Evolutionary conservation across 495 filamentous ascomycete genomes (phyloP), one percentile per base, ranked within the genome.

Genomic region (Penicillium ochrochloron): DNA sequence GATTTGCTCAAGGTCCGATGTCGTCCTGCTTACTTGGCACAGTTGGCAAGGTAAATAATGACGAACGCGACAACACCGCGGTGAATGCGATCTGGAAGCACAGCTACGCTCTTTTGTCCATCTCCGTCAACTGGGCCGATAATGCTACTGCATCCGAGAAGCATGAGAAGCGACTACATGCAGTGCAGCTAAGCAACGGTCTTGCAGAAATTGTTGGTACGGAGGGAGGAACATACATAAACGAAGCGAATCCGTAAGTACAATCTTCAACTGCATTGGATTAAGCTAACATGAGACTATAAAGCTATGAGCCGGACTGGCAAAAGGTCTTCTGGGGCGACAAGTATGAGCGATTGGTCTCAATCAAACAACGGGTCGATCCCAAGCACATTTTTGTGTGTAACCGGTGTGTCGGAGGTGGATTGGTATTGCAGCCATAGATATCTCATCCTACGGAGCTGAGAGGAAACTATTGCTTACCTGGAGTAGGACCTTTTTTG

Each of bases 321-420:
- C 35, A 58, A 39, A 58, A 23, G n/a, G 56, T 58, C 21, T 58
- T 58, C 37, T 58, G 56, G 56, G 56, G 56, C 9, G 37, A 58
- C 4, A 58, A 58, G 46, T 58, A 58, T 31, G 56, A 46, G 35
- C 39, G n/a, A 58, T 58, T 58, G 12, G 23, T 31, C 42, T 39
- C 25, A 19, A 58, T 58, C 56, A 58, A 58, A 42, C 23, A 42
- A 17, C 56, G 56, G 37, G 23, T 58, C 15, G 56, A 58, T 58
- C 56, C 56, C 21, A 58, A 6, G 42, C 12, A 46, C 42, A 5
- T 46, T 46, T 21, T 46, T 46, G 42, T 46, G 42, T 46, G 42
- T 8, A 46, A 46, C 19, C 1, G 42, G 42, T 46, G 42, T 46
- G 19, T 46, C 6, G 42, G 42, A 7, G 42, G 42, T 2, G n/a